Evolutionary conservation across 78 protist species (phyloP).

Genomic region (Dictyostelium firmibasis): DNA sequence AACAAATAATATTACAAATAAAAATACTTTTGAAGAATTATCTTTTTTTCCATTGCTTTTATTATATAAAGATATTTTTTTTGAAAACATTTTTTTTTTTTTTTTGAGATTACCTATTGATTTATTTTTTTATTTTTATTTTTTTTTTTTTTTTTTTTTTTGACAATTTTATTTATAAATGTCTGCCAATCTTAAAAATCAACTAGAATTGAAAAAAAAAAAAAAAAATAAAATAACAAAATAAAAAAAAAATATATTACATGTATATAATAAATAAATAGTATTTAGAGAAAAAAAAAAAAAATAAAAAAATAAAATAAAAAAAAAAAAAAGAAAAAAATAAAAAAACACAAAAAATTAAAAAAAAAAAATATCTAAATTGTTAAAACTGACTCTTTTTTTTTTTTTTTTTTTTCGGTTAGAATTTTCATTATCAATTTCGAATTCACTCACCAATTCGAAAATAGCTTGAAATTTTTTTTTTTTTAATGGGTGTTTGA

Average conservation of each 20-base stretch:
- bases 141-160: neutral
- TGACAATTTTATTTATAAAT: no score
- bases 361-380: neutral
- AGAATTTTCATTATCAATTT: no score
- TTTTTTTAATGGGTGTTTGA: no score
- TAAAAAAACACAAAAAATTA: neutral
- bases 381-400: no score
- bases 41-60: neutral
- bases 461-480: no score
- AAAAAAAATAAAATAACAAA: neutral
- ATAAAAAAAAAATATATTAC: neutral
- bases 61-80: neutral
- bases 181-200: no score
- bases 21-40: neutral
- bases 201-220: no score
- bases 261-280: no score
- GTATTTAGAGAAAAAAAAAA: no score
- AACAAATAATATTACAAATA: neutral
- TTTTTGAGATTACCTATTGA: no score
- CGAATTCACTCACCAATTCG: no score
- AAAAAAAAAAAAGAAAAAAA: neutral
- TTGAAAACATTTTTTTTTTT: neutral
- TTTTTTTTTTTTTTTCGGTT: neutral
- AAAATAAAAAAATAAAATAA: neutral
- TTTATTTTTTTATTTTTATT: neutral